Conservation (phyloP, 805 yeast species). For the Metschnikowia santaceciliae region DNA sequence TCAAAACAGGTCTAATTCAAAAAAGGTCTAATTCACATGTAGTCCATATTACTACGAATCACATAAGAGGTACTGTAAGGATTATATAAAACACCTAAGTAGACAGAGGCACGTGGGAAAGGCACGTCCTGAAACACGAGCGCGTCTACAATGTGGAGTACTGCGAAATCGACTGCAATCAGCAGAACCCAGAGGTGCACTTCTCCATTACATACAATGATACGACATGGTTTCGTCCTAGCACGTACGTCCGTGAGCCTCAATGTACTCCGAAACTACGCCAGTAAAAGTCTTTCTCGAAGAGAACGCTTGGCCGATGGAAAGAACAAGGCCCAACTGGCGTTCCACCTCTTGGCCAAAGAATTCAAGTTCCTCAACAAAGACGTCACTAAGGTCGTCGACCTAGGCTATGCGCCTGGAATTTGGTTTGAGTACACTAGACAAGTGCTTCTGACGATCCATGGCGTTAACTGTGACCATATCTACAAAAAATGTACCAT, state of each 20-base stretch:
- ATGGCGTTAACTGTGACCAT: slow-evolving; percentile 26
- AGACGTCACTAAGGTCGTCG: slow-evolving; percentile 30
- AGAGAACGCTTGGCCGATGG: slow-evolving; percentile 22
- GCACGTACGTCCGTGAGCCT: not conserved
- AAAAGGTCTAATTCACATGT: too few relatives aligned
- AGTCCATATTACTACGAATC: too few relatives aligned
- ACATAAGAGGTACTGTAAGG: too few relatives aligned
- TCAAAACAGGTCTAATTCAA: too few relatives aligned
- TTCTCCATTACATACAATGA: not conserved
- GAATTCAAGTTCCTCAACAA: slow-evolving; percentile 25
- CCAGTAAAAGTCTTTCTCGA: not conserved
- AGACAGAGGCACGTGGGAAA: too few relatives aligned
- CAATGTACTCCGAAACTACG: not conserved
- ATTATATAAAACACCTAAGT: too few relatives aligned
- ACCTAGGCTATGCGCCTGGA: slow-evolving; percentile 41
- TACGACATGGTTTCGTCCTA: not conserved
- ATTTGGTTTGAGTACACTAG: slow-evolving; percentile 36
- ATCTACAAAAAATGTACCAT: slow-evolving; percentile 31
- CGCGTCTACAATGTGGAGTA: not conserved
- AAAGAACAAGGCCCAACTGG: slow-evolving; percentile 23
- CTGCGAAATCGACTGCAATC: not conserved
- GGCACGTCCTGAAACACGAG: too few relatives aligned
- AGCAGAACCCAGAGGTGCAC: not conserved
- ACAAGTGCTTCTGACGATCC: slow-evolving; percentile 24
- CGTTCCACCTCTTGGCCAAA: slow-evolving; percentile 27